These are phyloP conservation scores for Cucurbitaria berberidis DNA, from an alignment of 2,329 filamentous ascomycete genomes.

Conservation along the genomic window DNA sequence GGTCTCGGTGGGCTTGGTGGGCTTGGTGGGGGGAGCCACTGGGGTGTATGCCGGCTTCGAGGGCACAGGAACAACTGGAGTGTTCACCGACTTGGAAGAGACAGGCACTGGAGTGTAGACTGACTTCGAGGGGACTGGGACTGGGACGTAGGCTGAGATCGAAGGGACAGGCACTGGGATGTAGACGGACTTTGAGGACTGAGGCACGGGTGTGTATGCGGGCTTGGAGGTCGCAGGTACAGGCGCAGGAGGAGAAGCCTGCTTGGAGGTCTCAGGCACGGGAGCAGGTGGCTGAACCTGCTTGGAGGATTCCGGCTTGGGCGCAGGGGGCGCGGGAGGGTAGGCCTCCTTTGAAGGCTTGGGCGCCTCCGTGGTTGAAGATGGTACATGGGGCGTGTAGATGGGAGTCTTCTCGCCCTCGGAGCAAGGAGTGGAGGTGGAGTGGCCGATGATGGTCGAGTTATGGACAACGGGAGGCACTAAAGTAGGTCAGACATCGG, in stretches of 20 bases:
- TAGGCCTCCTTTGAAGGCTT: conserved; percentile 9
- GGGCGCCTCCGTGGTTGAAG: conserved; percentile 18
- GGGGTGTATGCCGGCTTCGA: conserved; percentile 21
- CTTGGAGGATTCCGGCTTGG: conserved; percentile 13
- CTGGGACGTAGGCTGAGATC: conserved; percentile 22
- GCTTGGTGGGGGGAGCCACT: conserved; percentile 14
- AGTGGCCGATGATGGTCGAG: conserved; percentile 27
- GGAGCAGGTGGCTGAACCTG: conserved; percentile 7
- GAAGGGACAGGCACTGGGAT: conserved; percentile 10
- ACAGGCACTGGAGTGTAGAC: conserved; percentile 10
- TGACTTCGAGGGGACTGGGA: too few species aligned
- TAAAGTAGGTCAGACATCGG: conserved; percentile 14
- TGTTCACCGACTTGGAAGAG: conserved; percentile 14
- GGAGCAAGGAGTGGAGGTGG: conserved; percentile 75
- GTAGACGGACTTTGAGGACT: conserved; percentile 14
- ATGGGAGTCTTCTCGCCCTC: conserved; percentile 69
- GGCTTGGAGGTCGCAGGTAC: too few species aligned
- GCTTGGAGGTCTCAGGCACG: conserved; percentile 10
- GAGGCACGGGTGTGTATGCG: conserved; percentile 1
- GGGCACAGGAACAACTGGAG: conserved; percentile 5
- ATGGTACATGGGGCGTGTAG: conserved; percentile 26
- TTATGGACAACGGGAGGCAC: conserved; percentile 34
- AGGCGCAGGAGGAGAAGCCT: conserved; percentile 4
- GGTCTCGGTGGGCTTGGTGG: conserved; percentile 11
- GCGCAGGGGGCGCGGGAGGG: conserved; percentile 9